A percentile compares a stretch with the other conserved stretches of the same genome.
Conservation (phyloP, 352 stramenopile genomes). For the Phytophthora ohioensis region DNA sequence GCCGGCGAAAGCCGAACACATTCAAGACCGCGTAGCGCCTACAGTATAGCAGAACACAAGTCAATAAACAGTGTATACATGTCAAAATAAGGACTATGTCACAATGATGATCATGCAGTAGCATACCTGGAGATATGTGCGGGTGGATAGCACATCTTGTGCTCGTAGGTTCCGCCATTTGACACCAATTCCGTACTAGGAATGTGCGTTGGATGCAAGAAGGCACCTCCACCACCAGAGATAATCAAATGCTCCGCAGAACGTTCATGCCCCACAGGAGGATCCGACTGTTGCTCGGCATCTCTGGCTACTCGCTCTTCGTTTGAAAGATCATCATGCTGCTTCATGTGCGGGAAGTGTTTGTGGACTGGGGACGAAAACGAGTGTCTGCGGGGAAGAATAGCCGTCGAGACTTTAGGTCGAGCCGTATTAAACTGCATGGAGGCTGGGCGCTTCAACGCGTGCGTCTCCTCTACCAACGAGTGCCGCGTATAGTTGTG, state of each 20-base stretch:
- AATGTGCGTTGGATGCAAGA: slow-evolving; percentile 92
- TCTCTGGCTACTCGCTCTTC: slow-evolving; percentile 25
- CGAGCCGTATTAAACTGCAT: slow-evolving; percentile 36
- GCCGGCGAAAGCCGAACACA: slow-evolving; percentile 90
- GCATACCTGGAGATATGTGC: slow-evolving; percentile 74
- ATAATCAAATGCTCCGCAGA: slow-evolving; percentile 85
- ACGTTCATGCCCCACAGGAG: slow-evolving; percentile 18
- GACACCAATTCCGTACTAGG: slow-evolving; percentile 66
- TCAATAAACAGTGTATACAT: neutral
- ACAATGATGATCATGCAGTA: slow-evolving; percentile 1
- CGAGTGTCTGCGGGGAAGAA: slow-evolving; percentile 42
- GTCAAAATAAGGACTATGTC: neutral
- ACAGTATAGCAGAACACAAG: slow-evolving; percentile 11
- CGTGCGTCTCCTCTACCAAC: slow-evolving; percentile 50
- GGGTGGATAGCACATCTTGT: slow-evolving; percentile 86
- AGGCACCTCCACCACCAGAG: slow-evolving; percentile 90
- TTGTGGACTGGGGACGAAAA: slow-evolving; percentile 52
- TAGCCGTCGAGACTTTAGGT: slow-evolving; percentile 23
- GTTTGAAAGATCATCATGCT: slow-evolving; percentile 21
- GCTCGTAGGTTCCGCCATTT: slow-evolving; percentile 77
- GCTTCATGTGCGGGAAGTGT: slow-evolving; percentile 84
- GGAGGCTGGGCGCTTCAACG: slow-evolving; percentile 41
- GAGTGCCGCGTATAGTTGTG: slow-evolving; percentile 95
- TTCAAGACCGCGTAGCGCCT: slow-evolving; percentile 88
- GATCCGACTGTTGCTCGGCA: slow-evolving; percentile 10